Conservation (phyloP, 345 rosid genomes). For the Firmiana major region DNA sequence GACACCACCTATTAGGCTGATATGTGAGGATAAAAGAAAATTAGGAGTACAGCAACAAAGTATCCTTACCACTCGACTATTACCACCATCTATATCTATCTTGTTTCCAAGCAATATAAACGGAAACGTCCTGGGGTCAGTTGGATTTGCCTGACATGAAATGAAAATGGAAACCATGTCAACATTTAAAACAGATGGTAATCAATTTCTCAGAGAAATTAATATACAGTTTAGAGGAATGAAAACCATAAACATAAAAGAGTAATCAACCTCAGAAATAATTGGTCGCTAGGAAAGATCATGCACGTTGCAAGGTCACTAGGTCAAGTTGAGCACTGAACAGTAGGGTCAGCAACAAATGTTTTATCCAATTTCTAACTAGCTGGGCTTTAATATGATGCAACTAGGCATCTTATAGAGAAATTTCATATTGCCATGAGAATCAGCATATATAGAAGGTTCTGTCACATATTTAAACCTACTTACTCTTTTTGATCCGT, state of each 20-base stretch:
- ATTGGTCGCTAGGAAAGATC: conserved; percentile 6
- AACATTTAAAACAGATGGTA: conserved; percentile 7
- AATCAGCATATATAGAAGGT: not conserved
- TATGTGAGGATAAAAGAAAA: not conserved
- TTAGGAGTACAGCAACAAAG: not conserved
- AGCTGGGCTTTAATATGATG: not conserved
- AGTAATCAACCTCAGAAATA: conserved; percentile 3
- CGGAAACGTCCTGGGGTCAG: conserved; percentile 73
- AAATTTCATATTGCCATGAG: not conserved
- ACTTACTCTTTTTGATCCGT: not conserved
- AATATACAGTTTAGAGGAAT: not conserved
- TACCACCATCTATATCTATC: conserved; percentile 97
- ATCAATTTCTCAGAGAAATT: not conserved
- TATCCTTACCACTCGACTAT: conserved; percentile 87
- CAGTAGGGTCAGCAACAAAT: not conserved
- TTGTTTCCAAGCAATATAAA: conserved; percentile 94
- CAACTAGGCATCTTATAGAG: not conserved
- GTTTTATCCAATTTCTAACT: not conserved
- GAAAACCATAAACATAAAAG: conserved; percentile 1
- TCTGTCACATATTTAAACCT: not conserved
- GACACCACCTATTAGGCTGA: conserved; percentile 4
- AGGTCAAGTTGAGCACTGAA: not conserved
- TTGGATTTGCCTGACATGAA: conserved; percentile 66
- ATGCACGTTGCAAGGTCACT: not conserved
- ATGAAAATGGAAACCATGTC: conserved; percentile 19